Evolutionary conservation across 495 filamentous ascomycete genomes (phyloP).

Genomic region (Podospora didyma): DNA sequence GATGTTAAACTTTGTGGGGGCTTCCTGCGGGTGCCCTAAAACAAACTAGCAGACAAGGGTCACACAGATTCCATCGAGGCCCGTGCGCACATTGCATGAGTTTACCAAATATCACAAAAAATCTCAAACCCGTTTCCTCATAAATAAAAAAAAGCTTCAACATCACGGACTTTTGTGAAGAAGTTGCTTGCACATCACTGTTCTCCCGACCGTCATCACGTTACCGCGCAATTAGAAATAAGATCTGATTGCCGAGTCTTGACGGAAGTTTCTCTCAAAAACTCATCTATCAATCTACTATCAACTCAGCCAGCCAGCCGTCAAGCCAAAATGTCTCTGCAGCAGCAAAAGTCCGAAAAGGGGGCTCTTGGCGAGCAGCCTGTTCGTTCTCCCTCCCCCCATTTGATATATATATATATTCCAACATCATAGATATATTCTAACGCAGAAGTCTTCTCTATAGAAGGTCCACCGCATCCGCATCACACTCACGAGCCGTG

Average conservation of each 20-base stretch:
- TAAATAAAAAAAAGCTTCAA: neutral
- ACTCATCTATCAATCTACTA: neutral
- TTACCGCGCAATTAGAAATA: neutral
- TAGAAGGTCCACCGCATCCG: neutral
- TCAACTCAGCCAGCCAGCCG: no score
- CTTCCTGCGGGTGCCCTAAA: no score
- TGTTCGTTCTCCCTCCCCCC: neutral
- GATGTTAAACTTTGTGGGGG: no score
- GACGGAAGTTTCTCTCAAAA: neutral
- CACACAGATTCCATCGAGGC: no score
- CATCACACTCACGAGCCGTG: neutral
- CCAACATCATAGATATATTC: neutral
- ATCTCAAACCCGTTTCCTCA: neutral
- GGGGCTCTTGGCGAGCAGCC: neutral
- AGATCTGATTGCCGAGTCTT: neutral
- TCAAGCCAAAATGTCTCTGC: neutral
- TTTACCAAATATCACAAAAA: no score
- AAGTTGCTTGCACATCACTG: neutral
- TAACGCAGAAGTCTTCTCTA: neutral
- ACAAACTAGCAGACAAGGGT: no score
- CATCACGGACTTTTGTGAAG: neutral
- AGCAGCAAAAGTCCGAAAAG: neutral
- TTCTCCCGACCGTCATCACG: neutral
- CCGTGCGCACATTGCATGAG: no score
- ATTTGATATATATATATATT: neutral